Evolutionary conservation across 371 early-diverging fungal genomes (phyloP).

Genomic region (Syncephalastrum monosporum): DNA sequence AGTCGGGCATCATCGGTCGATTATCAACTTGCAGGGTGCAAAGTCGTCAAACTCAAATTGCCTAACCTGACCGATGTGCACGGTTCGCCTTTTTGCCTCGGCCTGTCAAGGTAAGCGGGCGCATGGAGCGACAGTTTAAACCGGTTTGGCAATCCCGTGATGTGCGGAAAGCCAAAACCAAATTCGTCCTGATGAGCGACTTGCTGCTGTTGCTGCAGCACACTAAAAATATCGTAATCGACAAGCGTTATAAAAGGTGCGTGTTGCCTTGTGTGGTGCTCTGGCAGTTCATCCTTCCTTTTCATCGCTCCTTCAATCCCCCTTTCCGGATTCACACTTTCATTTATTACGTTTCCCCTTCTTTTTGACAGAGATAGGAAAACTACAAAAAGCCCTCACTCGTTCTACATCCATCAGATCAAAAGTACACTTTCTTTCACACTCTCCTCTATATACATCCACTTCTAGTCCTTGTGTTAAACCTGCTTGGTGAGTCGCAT

Average conservation of each 20-base stretch:
- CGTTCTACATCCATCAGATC: constrained; percentile 6
- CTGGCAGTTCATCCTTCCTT: constrained; percentile 1
- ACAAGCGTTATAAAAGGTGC: background rate
- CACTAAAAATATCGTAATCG: background rate
- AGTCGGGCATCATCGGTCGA: constrained; percentile 8
- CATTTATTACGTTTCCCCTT: constrained; percentile 15
- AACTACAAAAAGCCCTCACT: constrained; percentile 10
- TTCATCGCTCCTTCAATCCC: constrained; percentile 14
- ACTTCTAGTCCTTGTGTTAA: constrained; percentile 8
- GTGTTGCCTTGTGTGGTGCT: constrained; percentile 2
- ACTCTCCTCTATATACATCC: constrained; percentile 1
- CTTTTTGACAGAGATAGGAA: constrained; percentile 19
- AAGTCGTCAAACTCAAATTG: constrained; percentile 16
- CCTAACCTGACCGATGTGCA: constrained; percentile 11
- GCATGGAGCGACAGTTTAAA: constrained; percentile 1
- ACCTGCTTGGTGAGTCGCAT: constrained; percentile 10
- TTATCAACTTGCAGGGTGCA: constrained; percentile 21
- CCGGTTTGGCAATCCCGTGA: background rate
- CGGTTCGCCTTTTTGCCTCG: background rate
- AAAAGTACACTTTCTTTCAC: constrained; percentile 12
- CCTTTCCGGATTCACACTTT: constrained; percentile 15
- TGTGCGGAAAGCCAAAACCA: no score
- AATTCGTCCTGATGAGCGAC: no score
- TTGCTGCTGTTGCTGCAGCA: background rate
- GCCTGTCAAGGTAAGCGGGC: constrained; percentile 1